These are phyloP conservation scores for Begonia fuchsioides DNA, from an alignment of 306 rosid species.

Conservation along the genomic window DNA sequence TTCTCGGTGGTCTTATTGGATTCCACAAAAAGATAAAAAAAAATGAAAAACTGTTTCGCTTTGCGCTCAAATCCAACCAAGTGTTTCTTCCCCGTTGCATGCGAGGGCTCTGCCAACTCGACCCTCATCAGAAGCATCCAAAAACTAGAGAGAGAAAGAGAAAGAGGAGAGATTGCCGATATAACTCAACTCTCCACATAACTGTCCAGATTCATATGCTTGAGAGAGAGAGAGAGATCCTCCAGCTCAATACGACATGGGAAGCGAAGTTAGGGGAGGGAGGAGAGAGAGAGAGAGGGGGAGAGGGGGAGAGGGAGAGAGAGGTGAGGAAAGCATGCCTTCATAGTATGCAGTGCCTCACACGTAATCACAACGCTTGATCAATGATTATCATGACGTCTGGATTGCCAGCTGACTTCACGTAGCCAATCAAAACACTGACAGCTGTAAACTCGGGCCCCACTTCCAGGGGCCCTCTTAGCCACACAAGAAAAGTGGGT, in stretches of 20 bases:
- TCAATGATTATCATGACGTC: constrained; percentile 21
- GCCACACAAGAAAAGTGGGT: background rate
- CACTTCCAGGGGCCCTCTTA: background rate
- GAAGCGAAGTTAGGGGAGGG: background rate
- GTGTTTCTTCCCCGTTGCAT: constrained; percentile 12
- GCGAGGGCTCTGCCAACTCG: constrained; percentile 7
- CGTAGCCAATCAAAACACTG: background rate
- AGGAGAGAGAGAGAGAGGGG: background rate
- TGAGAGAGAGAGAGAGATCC: background rate
- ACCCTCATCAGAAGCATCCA: too few relatives aligned
- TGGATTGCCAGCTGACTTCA: constrained; percentile 26
- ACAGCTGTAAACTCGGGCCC: background rate
- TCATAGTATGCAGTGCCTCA: constrained; percentile 17
- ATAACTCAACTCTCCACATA: too few relatives aligned
- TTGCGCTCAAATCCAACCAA: constrained; percentile 4
- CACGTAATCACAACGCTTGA: constrained; percentile 31
- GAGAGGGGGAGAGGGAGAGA: constrained; percentile 5
- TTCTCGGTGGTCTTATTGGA: constrained; percentile 3
- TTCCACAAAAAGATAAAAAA: background rate
- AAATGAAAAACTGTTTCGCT: background rate
- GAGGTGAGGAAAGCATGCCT: constrained; percentile 29
- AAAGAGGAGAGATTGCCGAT: constrained; percentile 1
- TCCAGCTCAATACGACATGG: too few relatives aligned
- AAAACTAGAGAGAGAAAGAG: constrained; percentile 4
- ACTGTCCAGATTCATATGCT: background rate